Conservation (phyloP, 2,329 filamentous ascomycete genomes). For the Aspergillus novofumigatus region DNA sequence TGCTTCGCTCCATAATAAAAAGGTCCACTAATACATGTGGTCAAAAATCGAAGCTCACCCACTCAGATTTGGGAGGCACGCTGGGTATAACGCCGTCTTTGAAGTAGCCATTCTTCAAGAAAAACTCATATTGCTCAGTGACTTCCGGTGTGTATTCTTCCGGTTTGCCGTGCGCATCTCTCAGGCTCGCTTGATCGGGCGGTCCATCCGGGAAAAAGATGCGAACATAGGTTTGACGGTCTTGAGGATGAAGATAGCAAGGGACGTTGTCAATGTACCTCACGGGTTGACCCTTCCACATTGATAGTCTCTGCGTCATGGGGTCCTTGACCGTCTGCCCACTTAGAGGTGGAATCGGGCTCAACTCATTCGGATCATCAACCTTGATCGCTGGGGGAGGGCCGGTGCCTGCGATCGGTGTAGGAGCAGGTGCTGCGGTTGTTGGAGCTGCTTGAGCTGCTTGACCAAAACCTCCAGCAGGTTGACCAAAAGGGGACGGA, state of each 20-base stretch:
- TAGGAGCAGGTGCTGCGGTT: slow-evolving; percentile 5
- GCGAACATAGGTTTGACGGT: slow-evolving; percentile 55
- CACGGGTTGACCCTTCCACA: slow-evolving; percentile 63
- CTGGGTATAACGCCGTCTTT: slow-evolving; percentile 68
- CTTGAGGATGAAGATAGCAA: slow-evolving; percentile 48
- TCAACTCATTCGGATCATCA: slow-evolving; percentile 26
- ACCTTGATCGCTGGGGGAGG: slow-evolving; percentile 25
- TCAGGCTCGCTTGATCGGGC: slow-evolving; percentile 47
- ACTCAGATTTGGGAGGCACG: slow-evolving; percentile 73
- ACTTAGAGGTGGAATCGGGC: slow-evolving; percentile 33
- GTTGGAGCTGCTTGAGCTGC: slow-evolving; percentile 7
- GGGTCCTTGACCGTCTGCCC: slow-evolving; percentile 36
- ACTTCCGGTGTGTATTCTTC: slow-evolving; percentile 50
- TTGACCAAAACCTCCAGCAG: slow-evolving; percentile 28
- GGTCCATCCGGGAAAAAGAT: slow-evolving; percentile 73
- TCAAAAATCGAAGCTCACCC: slow-evolving; percentile 68
- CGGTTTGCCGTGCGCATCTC: slow-evolving; percentile 49
- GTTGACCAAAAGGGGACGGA: slow-evolving; percentile 32
- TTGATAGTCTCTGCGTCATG: slow-evolving; percentile 40
- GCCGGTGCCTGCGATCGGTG: slow-evolving; percentile 18
- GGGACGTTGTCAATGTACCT: slow-evolving; percentile 53
- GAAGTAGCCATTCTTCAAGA: slow-evolving; percentile 65
- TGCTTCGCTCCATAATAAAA: neutral
- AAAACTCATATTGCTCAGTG: slow-evolving; percentile 60
- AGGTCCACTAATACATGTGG: slow-evolving; percentile 10